Conservation (phyloP, 257 asterid genomes). For the Henckelia pumila region DNA sequence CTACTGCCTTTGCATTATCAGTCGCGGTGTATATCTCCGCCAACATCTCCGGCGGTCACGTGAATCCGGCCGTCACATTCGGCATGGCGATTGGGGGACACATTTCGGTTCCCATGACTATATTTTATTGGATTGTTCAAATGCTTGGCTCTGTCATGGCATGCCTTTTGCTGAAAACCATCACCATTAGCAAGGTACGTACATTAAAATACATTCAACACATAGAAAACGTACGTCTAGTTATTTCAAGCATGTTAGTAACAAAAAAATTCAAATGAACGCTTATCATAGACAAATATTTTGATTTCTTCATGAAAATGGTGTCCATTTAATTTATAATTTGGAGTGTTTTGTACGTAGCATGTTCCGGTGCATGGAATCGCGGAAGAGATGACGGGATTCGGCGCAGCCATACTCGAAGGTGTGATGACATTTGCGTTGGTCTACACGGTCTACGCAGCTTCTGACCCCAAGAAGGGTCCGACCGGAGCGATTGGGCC, state of each 20-base stretch:
- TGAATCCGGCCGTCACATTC: conserved; percentile 86
- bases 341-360: conserved; percentile 34
- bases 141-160: conserved; percentile 67
- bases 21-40: conserved; percentile 60
- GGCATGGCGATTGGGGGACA: conserved; percentile 81
- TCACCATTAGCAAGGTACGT: conserved; percentile 59
- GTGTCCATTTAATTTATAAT: no score
- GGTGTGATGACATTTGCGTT: conserved; percentile 71
- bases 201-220: background rate
- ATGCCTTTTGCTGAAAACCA: conserved; percentile 52
- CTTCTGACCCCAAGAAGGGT: conserved; percentile 56
- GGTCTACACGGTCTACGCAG: conserved; percentile 70
- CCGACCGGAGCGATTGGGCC: conserved; percentile 58
- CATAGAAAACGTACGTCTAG: background rate
- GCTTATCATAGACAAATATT: no score
- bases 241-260: background rate
- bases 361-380: conserved; percentile 47
- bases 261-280: no score
- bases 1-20: conserved; percentile 57
- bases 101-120: conserved; percentile 52
- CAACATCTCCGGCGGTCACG: conserved; percentile 80
- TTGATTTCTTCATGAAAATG: no score
- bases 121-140: conserved; percentile 66
- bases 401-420: conserved; percentile 72
- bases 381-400: conserved; percentile 81